Evolutionary conservation across 192 early-diverging fungal genomes (phyloP).

Genomic region (Rhizoclosmatium sp.): DNA sequence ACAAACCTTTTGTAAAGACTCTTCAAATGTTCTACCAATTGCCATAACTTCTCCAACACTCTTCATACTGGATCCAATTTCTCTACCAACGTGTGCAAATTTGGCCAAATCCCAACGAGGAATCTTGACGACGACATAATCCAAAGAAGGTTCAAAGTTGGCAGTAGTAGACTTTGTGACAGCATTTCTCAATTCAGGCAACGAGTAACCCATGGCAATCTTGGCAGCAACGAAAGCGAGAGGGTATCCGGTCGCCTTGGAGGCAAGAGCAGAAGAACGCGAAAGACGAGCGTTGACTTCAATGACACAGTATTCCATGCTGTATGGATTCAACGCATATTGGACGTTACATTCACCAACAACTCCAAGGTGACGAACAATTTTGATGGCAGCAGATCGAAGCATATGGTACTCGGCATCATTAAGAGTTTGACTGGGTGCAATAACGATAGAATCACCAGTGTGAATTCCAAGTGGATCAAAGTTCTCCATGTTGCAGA

Average conservation of each 20-base stretch:
- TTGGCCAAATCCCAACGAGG: constrained; percentile 97
- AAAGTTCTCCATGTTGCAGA: constrained; percentile 99
- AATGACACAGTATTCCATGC: constrained; percentile 90
- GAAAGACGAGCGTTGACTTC: constrained; percentile 98
- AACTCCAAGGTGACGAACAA: constrained; percentile 95
- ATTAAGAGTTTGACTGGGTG: constrained; percentile 93
- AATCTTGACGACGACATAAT: constrained; percentile 97
- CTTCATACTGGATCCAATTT: constrained; percentile 92
- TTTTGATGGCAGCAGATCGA: constrained; percentile 92
- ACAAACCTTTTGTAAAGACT: constrained; percentile 87
- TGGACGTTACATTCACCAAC: constrained; percentile 99
- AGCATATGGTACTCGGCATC: constrained; percentile 98
- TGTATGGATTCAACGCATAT: constrained; percentile 91
- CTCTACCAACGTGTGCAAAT: constrained; percentile 88
- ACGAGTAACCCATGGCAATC: constrained; percentile 88
- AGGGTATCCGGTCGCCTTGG: constrained; percentile 98
- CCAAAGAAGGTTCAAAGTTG: constrained; percentile 95
- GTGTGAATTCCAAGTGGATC: constrained; percentile 98
- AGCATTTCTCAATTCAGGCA: constrained; percentile 86
- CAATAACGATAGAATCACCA: constrained; percentile 99
- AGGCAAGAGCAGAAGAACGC: constrained; percentile 86
- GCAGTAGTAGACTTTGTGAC: constrained; percentile 95
- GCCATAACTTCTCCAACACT: constrained; percentile 99
- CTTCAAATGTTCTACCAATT: constrained; percentile 96
- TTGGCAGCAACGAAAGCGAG: constrained; percentile 96